These are phyloP conservation scores for Pseudocercospora fuligena DNA, from an alignment of 2,329 filamentous ascomycete species.

Conservation along the genomic window DNA sequence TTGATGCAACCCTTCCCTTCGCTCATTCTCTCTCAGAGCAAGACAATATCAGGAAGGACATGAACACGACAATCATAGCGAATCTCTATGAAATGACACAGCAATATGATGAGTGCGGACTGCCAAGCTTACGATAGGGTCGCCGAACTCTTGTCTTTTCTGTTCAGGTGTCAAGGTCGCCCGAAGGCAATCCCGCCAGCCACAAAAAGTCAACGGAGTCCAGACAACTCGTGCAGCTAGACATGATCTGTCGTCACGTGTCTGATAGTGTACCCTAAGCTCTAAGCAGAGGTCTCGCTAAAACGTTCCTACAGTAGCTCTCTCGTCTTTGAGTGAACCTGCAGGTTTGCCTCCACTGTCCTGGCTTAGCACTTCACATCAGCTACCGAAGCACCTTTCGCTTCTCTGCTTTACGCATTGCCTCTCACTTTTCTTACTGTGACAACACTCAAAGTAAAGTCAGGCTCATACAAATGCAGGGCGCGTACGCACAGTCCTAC, in stretches of 20 bases:
- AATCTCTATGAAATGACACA: no score
- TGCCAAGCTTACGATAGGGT: no score
- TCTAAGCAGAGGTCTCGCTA: not conserved
- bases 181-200: not conserved
- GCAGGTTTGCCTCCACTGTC: no score
- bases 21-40: not conserved
- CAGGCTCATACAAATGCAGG: not conserved
- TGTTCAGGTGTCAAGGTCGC: no score
- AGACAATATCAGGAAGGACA: not conserved
- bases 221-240: not conserved
- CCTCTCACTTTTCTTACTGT: not conserved
- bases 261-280: not conserved
- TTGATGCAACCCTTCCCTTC: not conserved
- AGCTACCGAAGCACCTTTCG: no score
- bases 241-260: not conserved
- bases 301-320: not conserved
- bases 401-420: no score
- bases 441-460: not conserved
- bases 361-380: no score
- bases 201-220: not conserved
- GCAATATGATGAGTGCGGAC: no score
- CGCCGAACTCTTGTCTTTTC: no score
- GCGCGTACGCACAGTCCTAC: not conserved
- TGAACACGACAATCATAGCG: no score
- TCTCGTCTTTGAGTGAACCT: not conserved